Evolutionary conservation across 164 flowering plant species (phyloP).

Genomic region (Protea cynaroides): DNA sequence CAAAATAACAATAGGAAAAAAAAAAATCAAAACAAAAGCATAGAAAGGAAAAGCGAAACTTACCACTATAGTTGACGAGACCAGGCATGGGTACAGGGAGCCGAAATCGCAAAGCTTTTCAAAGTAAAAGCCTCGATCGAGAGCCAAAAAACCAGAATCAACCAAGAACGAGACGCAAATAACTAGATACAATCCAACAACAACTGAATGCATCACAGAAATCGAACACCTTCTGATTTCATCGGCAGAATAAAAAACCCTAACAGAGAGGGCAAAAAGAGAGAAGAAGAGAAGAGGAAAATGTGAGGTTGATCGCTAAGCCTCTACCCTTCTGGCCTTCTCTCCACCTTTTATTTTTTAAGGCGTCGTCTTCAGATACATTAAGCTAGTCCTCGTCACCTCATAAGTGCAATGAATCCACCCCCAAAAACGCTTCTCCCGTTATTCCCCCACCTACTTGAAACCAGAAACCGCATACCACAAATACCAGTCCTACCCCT

Average conservation of each 20-base stretch:
- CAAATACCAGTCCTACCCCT: background rate
- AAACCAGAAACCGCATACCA: conserved; percentile 6
- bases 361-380: conserved; percentile 2
- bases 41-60: conserved; percentile 3
- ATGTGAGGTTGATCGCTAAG: background rate
- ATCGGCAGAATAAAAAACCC: conserved; percentile 16
- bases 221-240: background rate
- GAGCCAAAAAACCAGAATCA: conserved; percentile 11
- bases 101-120: conserved; percentile 5
- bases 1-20: background rate
- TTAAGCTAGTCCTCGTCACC: background rate
- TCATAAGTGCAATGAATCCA: conserved; percentile 10
- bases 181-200: background rate
- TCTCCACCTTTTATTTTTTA: background rate
- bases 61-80: conserved; percentile 29
- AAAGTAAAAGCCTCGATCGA: conserved; percentile 6
- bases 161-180: background rate
- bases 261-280: conserved; percentile 9
- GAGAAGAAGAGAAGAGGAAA: background rate
- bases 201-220: conserved; percentile 22
- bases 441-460: background rate
- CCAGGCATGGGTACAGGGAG: conserved; percentile 23
- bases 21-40: background rate
- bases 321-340: background rate
- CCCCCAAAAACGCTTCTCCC: conserved; percentile 6